phyloP scores from a whole-genome alignment of 352 stramenopile species.

The Globisporangium okanoganense region DNA sequence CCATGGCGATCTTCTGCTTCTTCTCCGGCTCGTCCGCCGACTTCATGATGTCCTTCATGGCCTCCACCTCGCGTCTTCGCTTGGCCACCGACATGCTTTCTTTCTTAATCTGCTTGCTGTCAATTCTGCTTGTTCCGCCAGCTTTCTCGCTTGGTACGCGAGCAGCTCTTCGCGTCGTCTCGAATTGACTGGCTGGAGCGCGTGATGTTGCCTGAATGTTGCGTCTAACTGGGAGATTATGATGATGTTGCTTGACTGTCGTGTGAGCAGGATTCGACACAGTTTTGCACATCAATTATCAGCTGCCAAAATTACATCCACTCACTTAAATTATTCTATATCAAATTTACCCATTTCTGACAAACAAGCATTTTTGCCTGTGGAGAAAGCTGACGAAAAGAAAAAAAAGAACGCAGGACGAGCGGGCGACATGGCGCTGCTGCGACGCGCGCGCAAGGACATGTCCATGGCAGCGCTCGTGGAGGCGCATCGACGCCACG shows the following conservation, averaged over 20 bases:
- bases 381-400: slow-evolving; percentile 1
- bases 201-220: background rate
- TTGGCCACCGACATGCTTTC: slow-evolving; percentile 20
- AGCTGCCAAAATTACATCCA: too few species aligned
- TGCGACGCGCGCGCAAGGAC: slow-evolving; percentile 22
- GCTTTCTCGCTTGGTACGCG: too few species aligned
- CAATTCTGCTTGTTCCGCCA: slow-evolving; percentile 32
- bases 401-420: slow-evolving; percentile 16
- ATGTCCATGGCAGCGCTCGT: slow-evolving; percentile 24
- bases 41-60: slow-evolving; percentile 21
- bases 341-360: background rate
- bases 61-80: slow-evolving; percentile 19
- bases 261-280: too few species aligned
- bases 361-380: background rate
- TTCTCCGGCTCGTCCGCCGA: slow-evolving; percentile 30
- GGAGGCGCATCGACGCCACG: slow-evolving; percentile 14
- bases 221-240: background rate
- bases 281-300: too few species aligned
- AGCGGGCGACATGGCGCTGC: slow-evolving; percentile 8
- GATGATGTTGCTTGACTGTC: background rate
- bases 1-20: slow-evolving; percentile 35
- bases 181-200: slow-evolving; percentile 14
- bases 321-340: too few species aligned
- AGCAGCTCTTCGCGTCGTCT: slow-evolving; percentile 19
- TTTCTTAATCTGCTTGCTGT: background rate